These are phyloP conservation scores for Cryptococcus sp. DNA, from an alignment of 1,284 basidiomycete genomes.

Conservation along the genomic window DNA sequence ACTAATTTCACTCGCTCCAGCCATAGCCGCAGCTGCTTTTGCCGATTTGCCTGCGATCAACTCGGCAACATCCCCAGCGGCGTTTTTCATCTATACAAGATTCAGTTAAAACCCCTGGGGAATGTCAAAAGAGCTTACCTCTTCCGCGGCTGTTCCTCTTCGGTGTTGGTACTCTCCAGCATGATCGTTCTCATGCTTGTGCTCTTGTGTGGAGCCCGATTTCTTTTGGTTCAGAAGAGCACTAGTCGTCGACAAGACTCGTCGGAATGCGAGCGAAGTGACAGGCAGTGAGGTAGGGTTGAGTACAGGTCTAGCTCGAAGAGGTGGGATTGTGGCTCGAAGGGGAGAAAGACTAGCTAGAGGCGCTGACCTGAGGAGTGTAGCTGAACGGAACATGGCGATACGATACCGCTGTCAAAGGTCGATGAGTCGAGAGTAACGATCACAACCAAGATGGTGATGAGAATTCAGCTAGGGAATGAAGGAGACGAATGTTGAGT, in stretches of 20 bases:
- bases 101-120: no score
- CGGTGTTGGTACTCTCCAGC: conserved; percentile 17
- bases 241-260: background rate
- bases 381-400: no score
- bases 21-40: conserved; percentile 6
- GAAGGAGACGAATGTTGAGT: no score
- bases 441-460: no score
- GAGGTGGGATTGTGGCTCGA: background rate
- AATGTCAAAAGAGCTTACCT: conserved; percentile 11
- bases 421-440: no score
- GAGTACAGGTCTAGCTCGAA: background rate
- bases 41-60: conserved; percentile 28
- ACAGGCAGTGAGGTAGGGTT: background rate
- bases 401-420: no score
- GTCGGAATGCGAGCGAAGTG: background rate
- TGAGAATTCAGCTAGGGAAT: no score
- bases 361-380: no score
- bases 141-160: conserved; percentile 16
- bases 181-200: background rate
- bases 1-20: conserved; percentile 20
- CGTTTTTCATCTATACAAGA: conserved; percentile 15
- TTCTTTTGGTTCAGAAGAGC: background rate
- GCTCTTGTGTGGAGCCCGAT: conserved; percentile 1
- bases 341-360: background rate
- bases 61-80: conserved; percentile 27